These are phyloP conservation scores for Brasilioporus rufonigricans DNA, from an alignment of 768 basidiomycete genomes.

Conservation along the genomic window DNA sequence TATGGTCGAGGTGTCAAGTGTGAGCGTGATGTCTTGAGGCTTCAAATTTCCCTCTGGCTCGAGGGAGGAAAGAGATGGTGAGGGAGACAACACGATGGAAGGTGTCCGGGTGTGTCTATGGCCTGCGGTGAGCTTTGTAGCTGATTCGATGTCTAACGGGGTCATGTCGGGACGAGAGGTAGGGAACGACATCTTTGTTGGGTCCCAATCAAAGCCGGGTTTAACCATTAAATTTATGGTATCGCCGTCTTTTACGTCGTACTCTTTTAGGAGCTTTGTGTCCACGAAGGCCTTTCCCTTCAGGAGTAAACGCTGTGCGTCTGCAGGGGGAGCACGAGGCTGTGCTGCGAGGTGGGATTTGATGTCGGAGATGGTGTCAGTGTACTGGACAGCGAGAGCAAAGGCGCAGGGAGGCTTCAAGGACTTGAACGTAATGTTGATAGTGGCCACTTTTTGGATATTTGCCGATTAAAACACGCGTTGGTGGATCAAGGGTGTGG, in stretches of 20 bases:
- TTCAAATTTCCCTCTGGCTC: constrained; percentile 39
- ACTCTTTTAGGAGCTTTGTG: constrained; percentile 86
- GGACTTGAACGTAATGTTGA: constrained; percentile 86
- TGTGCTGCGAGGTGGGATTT: constrained; percentile 72
- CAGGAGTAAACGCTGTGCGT: constrained; percentile 81
- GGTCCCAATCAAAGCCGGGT: constrained; percentile 66
- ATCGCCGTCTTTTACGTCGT: constrained; percentile 76
- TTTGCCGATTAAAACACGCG: constrained; percentile 12
- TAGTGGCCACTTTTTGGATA: constrained; percentile 16
- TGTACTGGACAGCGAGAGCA: constrained; percentile 67
- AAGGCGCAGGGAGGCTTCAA: constrained; percentile 81
- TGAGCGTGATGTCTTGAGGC: constrained; percentile 61
- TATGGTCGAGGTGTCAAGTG: constrained; percentile 57
- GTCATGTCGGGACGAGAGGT: constrained; percentile 20
- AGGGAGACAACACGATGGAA: constrained; percentile 75
- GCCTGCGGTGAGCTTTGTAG: constrained; percentile 28
- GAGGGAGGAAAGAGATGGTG: constrained; percentile 51
- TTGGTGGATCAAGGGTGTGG: neutral
- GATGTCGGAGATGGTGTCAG: constrained; percentile 80
- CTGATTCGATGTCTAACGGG: constrained; percentile 19
- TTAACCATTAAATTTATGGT: constrained; percentile 88
- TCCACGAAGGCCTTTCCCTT: constrained; percentile 95
- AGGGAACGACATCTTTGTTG: constrained; percentile 37
- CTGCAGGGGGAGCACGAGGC: constrained; percentile 69
- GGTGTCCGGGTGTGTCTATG: constrained; percentile 65